Percentiles rank a stretch among this genome's conserved stretches.
Evolutionary conservation across 1,284 basidiomycete genomes (phyloP).

Genomic region (Irpex sp.): DNA sequence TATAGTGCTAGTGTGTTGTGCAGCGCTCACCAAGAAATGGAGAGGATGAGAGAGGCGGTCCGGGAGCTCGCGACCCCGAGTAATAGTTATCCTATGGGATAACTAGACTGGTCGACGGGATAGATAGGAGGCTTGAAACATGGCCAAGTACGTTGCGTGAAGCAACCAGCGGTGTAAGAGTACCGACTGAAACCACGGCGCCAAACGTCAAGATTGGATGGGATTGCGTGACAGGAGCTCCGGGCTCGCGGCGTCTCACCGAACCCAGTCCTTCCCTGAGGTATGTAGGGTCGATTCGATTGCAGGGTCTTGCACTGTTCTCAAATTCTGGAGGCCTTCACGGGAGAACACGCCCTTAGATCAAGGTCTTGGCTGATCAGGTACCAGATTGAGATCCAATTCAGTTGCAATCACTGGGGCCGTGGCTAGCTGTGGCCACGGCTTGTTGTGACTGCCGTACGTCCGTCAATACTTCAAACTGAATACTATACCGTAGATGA

Average conservation of each 20-base stretch:
- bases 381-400: too few relatives aligned
- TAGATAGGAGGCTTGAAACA: background rate
- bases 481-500: too few relatives aligned
- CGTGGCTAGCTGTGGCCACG: too few relatives aligned
- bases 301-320: background rate
- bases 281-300: background rate
- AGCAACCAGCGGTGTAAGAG: too few relatives aligned
- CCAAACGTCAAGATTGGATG: too few relatives aligned
- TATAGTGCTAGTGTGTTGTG: background rate
- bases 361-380: background rate
- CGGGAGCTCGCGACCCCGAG: background rate
- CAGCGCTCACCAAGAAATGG: background rate
- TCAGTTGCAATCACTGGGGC: too few relatives aligned
- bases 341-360: background rate
- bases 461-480: too few relatives aligned
- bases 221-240: background rate
- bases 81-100: background rate
- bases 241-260: background rate
- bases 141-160: background rate
- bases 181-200: too few relatives aligned
- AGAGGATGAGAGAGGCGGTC: background rate
- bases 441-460: too few relatives aligned
- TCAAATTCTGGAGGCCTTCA: background rate
- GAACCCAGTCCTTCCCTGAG: background rate
- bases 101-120: too few relatives aligned